Conservation (phyloP, 495 filamentous ascomycete species). For the Chlorociboria aeruginascens region DNA sequence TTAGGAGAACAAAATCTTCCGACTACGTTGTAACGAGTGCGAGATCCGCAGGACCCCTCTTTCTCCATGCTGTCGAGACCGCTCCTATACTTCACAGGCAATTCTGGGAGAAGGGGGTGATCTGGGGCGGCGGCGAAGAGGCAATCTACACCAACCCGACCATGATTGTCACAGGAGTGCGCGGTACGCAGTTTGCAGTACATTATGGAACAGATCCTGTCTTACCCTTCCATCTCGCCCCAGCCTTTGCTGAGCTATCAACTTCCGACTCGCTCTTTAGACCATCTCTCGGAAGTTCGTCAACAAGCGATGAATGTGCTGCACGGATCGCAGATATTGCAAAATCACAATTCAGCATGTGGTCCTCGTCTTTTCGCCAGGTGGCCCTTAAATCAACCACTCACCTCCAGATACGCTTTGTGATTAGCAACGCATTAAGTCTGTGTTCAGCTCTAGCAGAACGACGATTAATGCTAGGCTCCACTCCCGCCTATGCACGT, state of each 20-base stretch:
- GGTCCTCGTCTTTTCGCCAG: slow-evolving; percentile 21
- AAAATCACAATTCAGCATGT: slow-evolving; percentile 22
- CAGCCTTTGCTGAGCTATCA: slow-evolving; percentile 19
- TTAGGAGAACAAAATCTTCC: slow-evolving; percentile 20
- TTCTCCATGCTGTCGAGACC: slow-evolving; percentile 8
- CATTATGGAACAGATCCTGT: slow-evolving; percentile 33
- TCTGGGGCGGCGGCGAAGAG: not conserved
- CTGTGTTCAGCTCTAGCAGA: too few species aligned
- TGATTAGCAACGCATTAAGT: too few species aligned
- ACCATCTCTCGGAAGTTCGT: too few species aligned
- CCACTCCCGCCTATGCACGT: too few species aligned
- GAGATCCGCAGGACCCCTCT: slow-evolving; percentile 21
- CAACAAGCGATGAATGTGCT: too few species aligned
- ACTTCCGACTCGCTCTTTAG: slow-evolving; percentile 9
- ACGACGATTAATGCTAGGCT: too few species aligned
- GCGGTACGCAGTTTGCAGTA: slow-evolving; percentile 17
- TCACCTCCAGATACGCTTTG: too few species aligned
- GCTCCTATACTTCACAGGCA: slow-evolving; percentile 18
- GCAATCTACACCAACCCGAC: slow-evolving; percentile 23
- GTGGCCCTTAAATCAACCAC: slow-evolving; percentile 9
- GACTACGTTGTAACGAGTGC: slow-evolving; percentile 7
- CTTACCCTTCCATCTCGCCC: slow-evolving; percentile 31
- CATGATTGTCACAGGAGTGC: slow-evolving; percentile 18
- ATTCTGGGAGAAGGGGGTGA: too few species aligned
- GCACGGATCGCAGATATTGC: slow-evolving; percentile 14